phyloP scores from a whole-genome alignment of 2,329 filamentous ascomycete genomes.

The Amauroascus verrucosus region DNA sequence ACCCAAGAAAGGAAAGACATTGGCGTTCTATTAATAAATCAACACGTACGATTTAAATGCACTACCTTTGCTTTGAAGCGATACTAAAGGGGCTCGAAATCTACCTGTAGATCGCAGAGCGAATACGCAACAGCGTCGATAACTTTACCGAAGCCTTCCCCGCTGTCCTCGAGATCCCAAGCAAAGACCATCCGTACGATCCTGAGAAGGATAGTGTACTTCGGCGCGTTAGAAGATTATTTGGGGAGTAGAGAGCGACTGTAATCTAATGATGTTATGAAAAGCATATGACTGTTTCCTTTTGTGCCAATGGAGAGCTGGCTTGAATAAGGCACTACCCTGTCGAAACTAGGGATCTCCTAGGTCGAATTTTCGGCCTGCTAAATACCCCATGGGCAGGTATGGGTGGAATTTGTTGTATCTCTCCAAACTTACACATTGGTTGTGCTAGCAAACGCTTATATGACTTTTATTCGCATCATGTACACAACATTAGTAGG shows the following conservation, averaged over 20 bases:
- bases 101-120: slow-evolving; percentile 77
- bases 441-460: too few species aligned
- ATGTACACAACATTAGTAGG: too few species aligned
- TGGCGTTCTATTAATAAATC: slow-evolving; percentile 91
- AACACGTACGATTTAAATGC: slow-evolving; percentile 57
- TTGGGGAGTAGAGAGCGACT: slow-evolving; percentile 43
- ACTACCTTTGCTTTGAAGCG: not conserved
- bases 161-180: slow-evolving; percentile 91
- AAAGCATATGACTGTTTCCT: not conserved
- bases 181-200: slow-evolving; percentile 97
- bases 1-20: slow-evolving; percentile 90
- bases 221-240: slow-evolving; percentile 67
- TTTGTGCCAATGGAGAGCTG: too few species aligned
- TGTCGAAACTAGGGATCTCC: too few species aligned
- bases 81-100: not conserved
- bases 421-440: too few species aligned
- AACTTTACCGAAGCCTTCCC: slow-evolving; percentile 90
- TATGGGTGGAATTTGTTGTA: too few species aligned
- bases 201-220: slow-evolving; percentile 97
- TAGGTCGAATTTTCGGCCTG: too few species aligned
- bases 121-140: slow-evolving; percentile 83
- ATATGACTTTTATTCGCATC: too few species aligned
- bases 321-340: too few species aligned
- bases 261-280: not conserved
- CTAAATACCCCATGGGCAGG: too few species aligned